Evolutionary conservation across 2,329 filamentous ascomycete genomes (phyloP), one percentile per base, ranked within the genome.

Genomic region (Camillea tinctor): DNA sequence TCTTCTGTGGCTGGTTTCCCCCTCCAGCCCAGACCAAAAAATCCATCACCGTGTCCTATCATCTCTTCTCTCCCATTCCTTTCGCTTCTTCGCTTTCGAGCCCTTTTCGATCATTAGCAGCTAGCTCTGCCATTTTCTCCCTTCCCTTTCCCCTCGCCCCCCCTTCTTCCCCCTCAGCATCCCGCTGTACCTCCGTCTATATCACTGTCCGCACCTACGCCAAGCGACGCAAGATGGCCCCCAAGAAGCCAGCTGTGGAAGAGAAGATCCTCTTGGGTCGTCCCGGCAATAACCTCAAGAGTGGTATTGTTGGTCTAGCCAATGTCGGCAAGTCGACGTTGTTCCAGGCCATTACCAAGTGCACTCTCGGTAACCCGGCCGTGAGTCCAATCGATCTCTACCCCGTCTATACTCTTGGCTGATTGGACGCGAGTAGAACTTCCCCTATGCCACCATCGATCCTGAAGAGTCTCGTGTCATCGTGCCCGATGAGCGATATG

Each of bases 321-420:
- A 99, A 99, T 79, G 96, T 99, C 71, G 95, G 95, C 79, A 99
- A 99, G 84, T 99, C 95, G 68, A 99, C 96, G 36, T 88, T 99
- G 72, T 99, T 99, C 87, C 96, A 99, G 84, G 93, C 95, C 75
- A 97, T 99, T 80, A 99, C 95, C 76, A 98, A 97, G 84, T 97
- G 90, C 79, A 88, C 88, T 68, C 89, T 99, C 73, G 95, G 96
- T 81, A 99, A 98, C 83, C 96, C 96, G 72, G 95, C 95, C 82
- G 89, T 92, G 84, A 79, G 87, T 84, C 26, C 57, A 62, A 67
- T 71, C 69, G 69, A 66, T 68, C 69, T 68, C 70, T 66, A 68
- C 65, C 61, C 64, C 65, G 66, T 64, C 11, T 55, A 30, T 40
- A 50, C 52, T 56, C 71, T 69, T 66, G 69, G 69, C 74, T 73